Conservation (phyloP, 2,329 filamentous ascomycete species). For the Camillea tinctor region DNA sequence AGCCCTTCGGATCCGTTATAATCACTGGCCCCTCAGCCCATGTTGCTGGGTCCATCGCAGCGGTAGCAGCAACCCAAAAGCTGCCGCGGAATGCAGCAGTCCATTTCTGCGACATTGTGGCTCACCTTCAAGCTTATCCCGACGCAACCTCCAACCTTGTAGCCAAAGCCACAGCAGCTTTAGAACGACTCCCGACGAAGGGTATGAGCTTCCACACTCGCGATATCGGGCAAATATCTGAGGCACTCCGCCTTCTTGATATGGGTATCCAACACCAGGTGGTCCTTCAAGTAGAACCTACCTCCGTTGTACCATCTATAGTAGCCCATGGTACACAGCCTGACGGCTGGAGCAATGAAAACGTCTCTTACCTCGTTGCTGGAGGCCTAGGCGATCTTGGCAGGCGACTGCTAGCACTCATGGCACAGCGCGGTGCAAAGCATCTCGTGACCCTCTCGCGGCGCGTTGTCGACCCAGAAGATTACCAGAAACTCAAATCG, state of each 20-base stretch:
- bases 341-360: background rate
- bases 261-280: constrained; percentile 3
- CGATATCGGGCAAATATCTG: background rate
- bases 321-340: background rate
- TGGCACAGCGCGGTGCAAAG: constrained; percentile 17
- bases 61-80: background rate
- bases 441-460: constrained; percentile 19
- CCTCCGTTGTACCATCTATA: background rate
- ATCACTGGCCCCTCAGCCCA: background rate
- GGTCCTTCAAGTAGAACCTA: constrained; percentile 2
- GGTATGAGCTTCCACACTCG: background rate
- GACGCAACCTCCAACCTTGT: background rate
- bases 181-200: background rate
- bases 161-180: background rate
- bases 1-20: constrained; percentile 6
- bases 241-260: constrained; percentile 8
- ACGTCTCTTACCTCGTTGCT: constrained; percentile 15
- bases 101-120: constrained; percentile 3
- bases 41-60: background rate
- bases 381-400: constrained; percentile 22
- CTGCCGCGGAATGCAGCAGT: constrained; percentile 5
- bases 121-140: background rate
- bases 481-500: constrained; percentile 1
- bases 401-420: constrained; percentile 8
- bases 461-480: background rate